These are phyloP conservation scores for carrot (Daucus carota) DNA, from an alignment of 129 eudicot species.

Conservation along the genomic window DNA sequence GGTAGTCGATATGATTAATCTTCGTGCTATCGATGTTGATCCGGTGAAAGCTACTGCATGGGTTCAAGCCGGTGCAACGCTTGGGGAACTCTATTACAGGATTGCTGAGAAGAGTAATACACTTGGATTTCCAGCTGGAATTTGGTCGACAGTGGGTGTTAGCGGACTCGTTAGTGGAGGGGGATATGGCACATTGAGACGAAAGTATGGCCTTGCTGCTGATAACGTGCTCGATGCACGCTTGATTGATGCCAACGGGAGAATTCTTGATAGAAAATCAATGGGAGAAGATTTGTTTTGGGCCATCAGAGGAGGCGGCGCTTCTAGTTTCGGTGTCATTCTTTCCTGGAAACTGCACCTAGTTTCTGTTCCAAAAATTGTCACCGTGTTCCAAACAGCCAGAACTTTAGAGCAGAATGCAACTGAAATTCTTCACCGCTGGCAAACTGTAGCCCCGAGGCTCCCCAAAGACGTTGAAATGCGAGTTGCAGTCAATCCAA, in stretches of 20 bases:
- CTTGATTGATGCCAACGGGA: not conserved
- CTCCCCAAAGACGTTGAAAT: not conserved
- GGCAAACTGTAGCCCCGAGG: not conserved
- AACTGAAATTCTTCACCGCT: not conserved
- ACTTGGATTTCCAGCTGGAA: not conserved
- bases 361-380: not conserved
- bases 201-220: not conserved
- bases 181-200: not conserved
- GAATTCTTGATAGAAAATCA: not conserved
- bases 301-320: not conserved
- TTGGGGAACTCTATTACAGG: not conserved
- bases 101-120: not conserved
- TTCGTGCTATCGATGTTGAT: not conserved
- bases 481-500: not conserved
- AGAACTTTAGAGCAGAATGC: not conserved
- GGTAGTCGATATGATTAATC: not conserved
- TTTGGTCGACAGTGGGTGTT: not conserved
- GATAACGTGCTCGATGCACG: not conserved
- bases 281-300: not conserved
- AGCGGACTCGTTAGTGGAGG: not conserved
- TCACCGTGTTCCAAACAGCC: not conserved
- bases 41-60: not conserved
- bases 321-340: not conserved
- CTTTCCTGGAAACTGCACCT: not conserved
- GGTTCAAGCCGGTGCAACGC: not conserved